phyloP scores from a whole-genome alignment of 805 yeast species.

The Ogataea populi-albae region DNA sequence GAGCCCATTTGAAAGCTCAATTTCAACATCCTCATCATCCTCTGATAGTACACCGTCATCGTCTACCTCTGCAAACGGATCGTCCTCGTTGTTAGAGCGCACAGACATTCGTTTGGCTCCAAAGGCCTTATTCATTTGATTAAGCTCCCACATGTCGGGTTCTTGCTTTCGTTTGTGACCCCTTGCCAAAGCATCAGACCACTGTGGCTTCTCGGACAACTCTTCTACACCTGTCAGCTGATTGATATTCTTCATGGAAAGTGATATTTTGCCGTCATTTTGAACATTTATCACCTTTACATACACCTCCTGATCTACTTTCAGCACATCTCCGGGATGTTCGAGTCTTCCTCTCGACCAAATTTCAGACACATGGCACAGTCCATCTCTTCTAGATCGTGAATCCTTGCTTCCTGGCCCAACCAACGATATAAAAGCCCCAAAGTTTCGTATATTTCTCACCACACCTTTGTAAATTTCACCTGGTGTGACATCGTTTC shows the following conservation, averaged over 20 bases:
- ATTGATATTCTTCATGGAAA: conserved; percentile 70
- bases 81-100: conserved; percentile 20
- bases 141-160: conserved; percentile 88
- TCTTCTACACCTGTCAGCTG: conserved; percentile 55
- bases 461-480: conserved; percentile 61
- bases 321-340: conserved; percentile 58
- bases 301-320: conserved; percentile 57
- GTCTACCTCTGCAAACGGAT: conserved; percentile 33
- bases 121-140: conserved; percentile 55
- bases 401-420: conserved; percentile 29
- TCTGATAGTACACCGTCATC: conserved; percentile 19
- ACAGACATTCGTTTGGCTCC: conserved; percentile 24
- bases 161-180: conserved; percentile 57
- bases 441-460: conserved; percentile 59
- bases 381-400: conserved; percentile 44
- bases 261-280: conserved; percentile 46
- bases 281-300: conserved; percentile 52
- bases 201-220: conserved; percentile 1
- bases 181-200: conserved; percentile 10
- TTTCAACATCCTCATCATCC: conserved; percentile 55
- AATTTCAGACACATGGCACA: conserved; percentile 77
- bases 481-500: conserved; percentile 36
- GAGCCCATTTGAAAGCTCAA: conserved; percentile 65
- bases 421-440: conserved; percentile 67
- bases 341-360: conserved; percentile 43